Evolutionary conservation across 2,329 filamentous ascomycete species (phyloP).

Genomic region (Didymella exigua): DNA sequence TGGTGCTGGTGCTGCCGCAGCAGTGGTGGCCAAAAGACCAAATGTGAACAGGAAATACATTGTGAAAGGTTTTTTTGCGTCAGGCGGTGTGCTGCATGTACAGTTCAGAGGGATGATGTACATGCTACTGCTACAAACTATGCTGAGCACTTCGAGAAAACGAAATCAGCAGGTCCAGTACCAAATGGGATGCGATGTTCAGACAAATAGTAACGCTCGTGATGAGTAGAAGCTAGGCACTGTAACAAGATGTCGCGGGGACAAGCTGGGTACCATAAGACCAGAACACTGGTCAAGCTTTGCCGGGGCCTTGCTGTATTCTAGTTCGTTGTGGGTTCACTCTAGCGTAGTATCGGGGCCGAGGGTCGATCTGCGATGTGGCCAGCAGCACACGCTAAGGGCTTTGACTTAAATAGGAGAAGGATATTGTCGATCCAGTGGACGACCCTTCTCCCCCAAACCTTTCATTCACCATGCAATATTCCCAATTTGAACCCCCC

Average conservation of each 20-base stretch:
- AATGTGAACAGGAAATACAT: not conserved
- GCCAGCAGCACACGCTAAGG: not conserved
- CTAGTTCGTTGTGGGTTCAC: not conserved
- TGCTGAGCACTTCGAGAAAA: not conserved
- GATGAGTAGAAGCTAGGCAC: not conserved
- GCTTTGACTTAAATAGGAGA: not conserved
- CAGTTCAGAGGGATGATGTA: not conserved
- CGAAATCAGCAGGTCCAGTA: not conserved
- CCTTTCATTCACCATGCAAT: not conserved
- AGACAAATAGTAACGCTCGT: not conserved
- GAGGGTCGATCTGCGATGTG: conserved; percentile 1
- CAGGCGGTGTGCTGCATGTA: not conserved
- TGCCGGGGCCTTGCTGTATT: not conserved
- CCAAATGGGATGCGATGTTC: not conserved
- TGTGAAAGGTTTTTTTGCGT: not conserved
- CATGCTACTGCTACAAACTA: not conserved
- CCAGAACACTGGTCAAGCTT: not conserved
- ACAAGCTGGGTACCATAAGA: not conserved
- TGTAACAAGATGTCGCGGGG: not conserved
- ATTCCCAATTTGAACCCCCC: conserved; percentile 44
- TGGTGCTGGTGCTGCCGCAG: conserved; percentile 8
- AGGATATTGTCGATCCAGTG: not conserved
- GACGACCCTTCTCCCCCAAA: too few species aligned
- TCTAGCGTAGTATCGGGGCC: not conserved
- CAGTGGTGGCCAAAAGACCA: not conserved